Evolutionary conservation across 2,329 filamentous ascomycete species (phyloP).

Genomic region (Arachnomyces sp.): DNA sequence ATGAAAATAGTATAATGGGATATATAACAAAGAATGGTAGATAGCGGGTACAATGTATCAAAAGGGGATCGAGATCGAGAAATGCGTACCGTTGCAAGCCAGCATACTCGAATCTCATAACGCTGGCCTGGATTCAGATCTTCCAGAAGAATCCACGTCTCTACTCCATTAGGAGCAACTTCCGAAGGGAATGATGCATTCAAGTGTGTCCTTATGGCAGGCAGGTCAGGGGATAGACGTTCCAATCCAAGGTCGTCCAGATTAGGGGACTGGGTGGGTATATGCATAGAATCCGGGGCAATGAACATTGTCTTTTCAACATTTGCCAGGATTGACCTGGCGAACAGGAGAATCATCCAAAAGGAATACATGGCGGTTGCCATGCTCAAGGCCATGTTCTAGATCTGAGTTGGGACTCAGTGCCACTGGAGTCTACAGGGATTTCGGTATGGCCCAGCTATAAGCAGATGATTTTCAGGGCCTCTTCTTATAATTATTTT

Average conservation of each 20-base stretch:
- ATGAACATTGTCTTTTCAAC: constrained; percentile 87
- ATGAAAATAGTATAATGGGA: constrained; percentile 4
- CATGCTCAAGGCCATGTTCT: not conserved
- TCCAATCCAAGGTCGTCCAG: constrained; percentile 56
- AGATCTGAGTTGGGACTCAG: too few relatives aligned
- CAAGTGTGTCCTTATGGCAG: constrained; percentile 55
- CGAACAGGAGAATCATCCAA: constrained; percentile 14
- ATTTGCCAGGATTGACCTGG: constrained; percentile 50
- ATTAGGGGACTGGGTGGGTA: constrained; percentile 49
- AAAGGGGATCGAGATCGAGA: not conserved
- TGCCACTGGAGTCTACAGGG: too few relatives aligned
- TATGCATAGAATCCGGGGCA: constrained; percentile 51
- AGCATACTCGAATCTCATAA: constrained; percentile 89
- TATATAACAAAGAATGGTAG: constrained; percentile 1
- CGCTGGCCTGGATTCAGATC: constrained; percentile 60
- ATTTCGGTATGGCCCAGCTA: too few relatives aligned
- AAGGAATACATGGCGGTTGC: constrained; percentile 12
- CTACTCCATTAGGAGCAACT: constrained; percentile 45
- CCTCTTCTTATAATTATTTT: too few relatives aligned
- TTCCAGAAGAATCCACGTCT: constrained; percentile 73
- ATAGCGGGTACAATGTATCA: not conserved
- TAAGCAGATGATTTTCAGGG: too few relatives aligned
- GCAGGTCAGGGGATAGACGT: constrained; percentile 51
- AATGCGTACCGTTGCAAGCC: constrained; percentile 74
- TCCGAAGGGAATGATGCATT: constrained; percentile 58